A percentile compares a stretch with the other conserved stretches of the same genome.
These are phyloP conservation scores for Breviolum minutum DNA, from an alignment of 73 alveolate species.

Conservation along the genomic window DNA sequence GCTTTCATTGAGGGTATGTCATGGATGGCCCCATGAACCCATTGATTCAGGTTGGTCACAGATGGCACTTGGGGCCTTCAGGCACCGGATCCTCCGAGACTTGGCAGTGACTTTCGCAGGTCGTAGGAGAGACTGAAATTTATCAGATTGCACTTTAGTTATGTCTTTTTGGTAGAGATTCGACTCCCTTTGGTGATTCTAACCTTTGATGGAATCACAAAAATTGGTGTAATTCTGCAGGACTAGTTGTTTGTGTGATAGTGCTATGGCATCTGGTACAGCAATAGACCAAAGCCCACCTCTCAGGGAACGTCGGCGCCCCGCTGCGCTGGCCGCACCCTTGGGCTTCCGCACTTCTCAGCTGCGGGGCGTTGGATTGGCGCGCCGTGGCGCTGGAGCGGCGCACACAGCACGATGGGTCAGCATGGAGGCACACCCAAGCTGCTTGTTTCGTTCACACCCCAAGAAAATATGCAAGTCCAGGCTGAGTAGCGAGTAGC, in stretches of 20 bases:
- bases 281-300: too few relatives aligned
- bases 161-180: too few relatives aligned
- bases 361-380: slow-evolving; percentile 56
- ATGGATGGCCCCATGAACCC: not conserved
- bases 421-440: slow-evolving; percentile 39
- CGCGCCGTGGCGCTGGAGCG: slow-evolving; percentile 50
- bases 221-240: too few relatives aligned
- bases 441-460: too few relatives aligned
- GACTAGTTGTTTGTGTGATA: not conserved
- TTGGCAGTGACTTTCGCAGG: not conserved
- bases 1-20: not conserved
- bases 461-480: too few relatives aligned
- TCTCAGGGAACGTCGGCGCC: slow-evolving; percentile 37
- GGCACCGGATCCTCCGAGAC: not conserved
- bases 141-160: too few relatives aligned
- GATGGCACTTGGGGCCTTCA: slow-evolving; percentile 39
- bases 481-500: too few relatives aligned
- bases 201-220: too few relatives aligned
- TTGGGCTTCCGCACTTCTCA: slow-evolving; percentile 42
- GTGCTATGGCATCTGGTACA: not conserved
- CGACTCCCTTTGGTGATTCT: too few relatives aligned
- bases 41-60: not conserved
- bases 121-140: too few relatives aligned
- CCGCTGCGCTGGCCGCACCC: slow-evolving; percentile 38
- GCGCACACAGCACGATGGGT: slow-evolving; percentile 65